Evolutionary conservation across 2,329 filamentous ascomycete genomes (phyloP), one percentile per base, ranked within the genome.

Genomic region (Fusarium sp.): DNA sequence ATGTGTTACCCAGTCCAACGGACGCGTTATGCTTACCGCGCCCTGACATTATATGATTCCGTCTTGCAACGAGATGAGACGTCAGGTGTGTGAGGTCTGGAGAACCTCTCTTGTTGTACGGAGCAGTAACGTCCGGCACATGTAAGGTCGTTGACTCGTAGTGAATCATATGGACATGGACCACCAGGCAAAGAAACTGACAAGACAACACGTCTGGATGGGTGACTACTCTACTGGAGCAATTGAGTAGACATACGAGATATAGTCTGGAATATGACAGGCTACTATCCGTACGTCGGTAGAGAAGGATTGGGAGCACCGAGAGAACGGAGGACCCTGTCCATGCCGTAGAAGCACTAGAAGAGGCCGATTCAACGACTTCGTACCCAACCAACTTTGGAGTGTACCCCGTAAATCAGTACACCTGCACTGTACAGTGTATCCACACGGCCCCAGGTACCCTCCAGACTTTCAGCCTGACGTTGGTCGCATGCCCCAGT

Each of bases 251-350:
- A 61, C 56, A 40, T 57, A 23, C 22, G 45, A 19, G 19, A 37
- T 20, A 52, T 55, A 20, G 33, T 19, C 22, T 52, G 41, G 41
- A 35, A n/a, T 41, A 59, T n/a, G 27, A 37, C 35, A 22, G 27
- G 48, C 23, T 60, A 55, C 35, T 19, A n/a, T n/a, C n/a, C n/a
- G n/a, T n/a, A 37, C 23, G 23, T 23, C 23, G 15, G n/a, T 19
- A n/a, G n/a, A n/a, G n/a, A 17, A 52, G 14, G 52, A 57, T 57
- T 67, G 68, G 59, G 51, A 67, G 67, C 62, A 72, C 71, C 67
- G 63, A 74, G 62, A 65, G 68, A 62, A 66, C 25, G 64, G 68
- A 49, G 61, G 56, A 46, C 58, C 68, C 68, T 57, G 47, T 70
- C 56, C 49, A 68, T 49, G 60, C 56, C 48, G 54, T 35, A 59